Evolutionary conservation across 768 basidiomycete species (phyloP).

Genomic region (Termitomyces heimii): DNA sequence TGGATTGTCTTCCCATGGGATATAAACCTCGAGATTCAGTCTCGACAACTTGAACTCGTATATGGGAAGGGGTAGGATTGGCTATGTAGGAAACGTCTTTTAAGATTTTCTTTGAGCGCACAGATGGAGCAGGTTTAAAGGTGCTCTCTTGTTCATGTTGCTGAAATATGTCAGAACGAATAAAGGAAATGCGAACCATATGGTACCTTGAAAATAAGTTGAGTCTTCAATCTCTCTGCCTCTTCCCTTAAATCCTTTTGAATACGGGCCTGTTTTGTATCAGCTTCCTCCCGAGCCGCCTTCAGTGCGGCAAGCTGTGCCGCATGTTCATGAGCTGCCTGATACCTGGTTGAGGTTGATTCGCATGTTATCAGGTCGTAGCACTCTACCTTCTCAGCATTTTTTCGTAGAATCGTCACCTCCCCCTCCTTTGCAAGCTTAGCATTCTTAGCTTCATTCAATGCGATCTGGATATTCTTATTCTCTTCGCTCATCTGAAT

Average conservation of each 20-base stretch:
- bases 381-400: slow-evolving; percentile 55
- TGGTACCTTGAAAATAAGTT: slow-evolving; percentile 63
- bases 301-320: slow-evolving; percentile 51
- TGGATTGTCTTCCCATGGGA: slow-evolving; percentile 29
- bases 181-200: not conserved
- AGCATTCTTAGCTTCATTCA: slow-evolving; percentile 42
- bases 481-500: slow-evolving; percentile 48
- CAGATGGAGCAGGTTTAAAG: slow-evolving; percentile 42
- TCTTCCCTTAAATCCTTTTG: slow-evolving; percentile 64
- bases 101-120: slow-evolving; percentile 33
- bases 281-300: slow-evolving; percentile 54
- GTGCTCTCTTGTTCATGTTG: slow-evolving; percentile 63
- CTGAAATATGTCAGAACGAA: slow-evolving; percentile 24
- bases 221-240: slow-evolving; percentile 63
- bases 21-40: slow-evolving; percentile 18
- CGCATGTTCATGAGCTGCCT: slow-evolving; percentile 57
- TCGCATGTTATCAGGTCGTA: not conserved
- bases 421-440: slow-evolving; percentile 65
- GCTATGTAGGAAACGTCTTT: slow-evolving; percentile 35
- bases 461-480: slow-evolving; percentile 33
- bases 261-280: slow-evolving; percentile 45
- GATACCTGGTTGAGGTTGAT: not conserved
- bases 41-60: slow-evolving; percentile 27
- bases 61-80: slow-evolving; percentile 32
- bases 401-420: slow-evolving; percentile 58